phyloP scores from a whole-genome alignment of 179 eudicot genomes.

The Heliamphora pulchella region DNA sequence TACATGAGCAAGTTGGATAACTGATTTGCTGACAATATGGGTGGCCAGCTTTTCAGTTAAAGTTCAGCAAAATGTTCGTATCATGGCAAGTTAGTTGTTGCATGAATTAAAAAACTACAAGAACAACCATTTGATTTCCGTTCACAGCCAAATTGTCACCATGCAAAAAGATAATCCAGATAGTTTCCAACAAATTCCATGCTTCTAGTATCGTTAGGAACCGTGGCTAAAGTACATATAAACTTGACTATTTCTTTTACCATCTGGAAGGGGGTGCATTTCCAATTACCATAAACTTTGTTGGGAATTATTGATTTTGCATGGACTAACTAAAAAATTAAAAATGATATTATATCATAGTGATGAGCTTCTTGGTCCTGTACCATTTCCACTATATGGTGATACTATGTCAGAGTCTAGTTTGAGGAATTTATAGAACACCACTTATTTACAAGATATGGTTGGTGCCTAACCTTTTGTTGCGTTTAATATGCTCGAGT shows the following conservation, averaged over 20 bases:
- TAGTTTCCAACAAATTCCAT: neutral
- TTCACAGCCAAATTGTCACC: constrained; percentile 5
- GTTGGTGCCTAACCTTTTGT: neutral
- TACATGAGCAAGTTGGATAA: neutral
- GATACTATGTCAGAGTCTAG: neutral
- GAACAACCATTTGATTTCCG: neutral
- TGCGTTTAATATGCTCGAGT: neutral
- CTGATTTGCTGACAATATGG: neutral
- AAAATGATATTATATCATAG: neutral
- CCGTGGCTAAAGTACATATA: neutral
- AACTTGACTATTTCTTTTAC: neutral
- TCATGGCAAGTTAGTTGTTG: neutral
- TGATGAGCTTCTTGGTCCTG: neutral
- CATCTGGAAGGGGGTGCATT: neutral
- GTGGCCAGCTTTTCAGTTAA: neutral
- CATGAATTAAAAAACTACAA: neutral
- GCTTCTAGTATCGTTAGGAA: neutral
- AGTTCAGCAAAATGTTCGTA: neutral
- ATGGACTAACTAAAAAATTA: neutral
- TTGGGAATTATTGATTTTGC: neutral
- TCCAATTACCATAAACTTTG: neutral
- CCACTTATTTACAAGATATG: neutral
- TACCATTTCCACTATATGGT: neutral
- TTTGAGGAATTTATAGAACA: neutral
- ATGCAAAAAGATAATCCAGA: too few relatives aligned